Percentiles rank a stretch among this genome's conserved stretches.
phyloP scores from a whole-genome alignment of 2,329 filamentous ascomycete genomes.

The Seiridium cupressi region DNA sequence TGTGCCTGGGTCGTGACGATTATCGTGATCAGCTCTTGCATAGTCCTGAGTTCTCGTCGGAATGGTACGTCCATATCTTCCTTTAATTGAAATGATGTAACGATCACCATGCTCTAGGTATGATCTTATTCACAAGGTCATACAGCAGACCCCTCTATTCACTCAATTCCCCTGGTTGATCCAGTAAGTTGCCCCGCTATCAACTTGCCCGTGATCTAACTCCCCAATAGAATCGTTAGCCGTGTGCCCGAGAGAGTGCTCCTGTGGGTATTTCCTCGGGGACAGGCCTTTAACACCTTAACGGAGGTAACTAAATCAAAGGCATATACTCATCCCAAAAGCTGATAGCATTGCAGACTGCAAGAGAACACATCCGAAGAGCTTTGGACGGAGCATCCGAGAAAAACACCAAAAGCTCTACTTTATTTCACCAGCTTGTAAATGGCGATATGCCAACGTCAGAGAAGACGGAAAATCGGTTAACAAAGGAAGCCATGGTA shows the following conservation, averaged over 20 bases:
- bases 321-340: no score
- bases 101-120: not conserved
- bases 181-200: not conserved
- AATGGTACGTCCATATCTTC: conserved; percentile 7
- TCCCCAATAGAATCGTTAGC: not conserved
- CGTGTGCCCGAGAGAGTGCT: not conserved
- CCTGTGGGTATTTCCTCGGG: not conserved
- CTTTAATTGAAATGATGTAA: no score
- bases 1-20: conserved; percentile 10
- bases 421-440: conserved; percentile 22
- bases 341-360: not conserved
- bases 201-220: not conserved
- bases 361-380: not conserved
- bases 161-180: not conserved
- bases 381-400: not conserved
- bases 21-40: conserved; percentile 1
- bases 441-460: conserved; percentile 21
- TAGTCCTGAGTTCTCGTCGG: conserved; percentile 9
- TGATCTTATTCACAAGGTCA: not conserved
- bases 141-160: not conserved
- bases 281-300: not conserved
- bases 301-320: not conserved
- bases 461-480: conserved; percentile 15
- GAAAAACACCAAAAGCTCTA: not conserved
- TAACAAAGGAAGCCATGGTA: conserved; percentile 18